Conservation (phyloP, 2,329 filamentous ascomycete species). For the Aureobasidium mangrovei region DNA sequence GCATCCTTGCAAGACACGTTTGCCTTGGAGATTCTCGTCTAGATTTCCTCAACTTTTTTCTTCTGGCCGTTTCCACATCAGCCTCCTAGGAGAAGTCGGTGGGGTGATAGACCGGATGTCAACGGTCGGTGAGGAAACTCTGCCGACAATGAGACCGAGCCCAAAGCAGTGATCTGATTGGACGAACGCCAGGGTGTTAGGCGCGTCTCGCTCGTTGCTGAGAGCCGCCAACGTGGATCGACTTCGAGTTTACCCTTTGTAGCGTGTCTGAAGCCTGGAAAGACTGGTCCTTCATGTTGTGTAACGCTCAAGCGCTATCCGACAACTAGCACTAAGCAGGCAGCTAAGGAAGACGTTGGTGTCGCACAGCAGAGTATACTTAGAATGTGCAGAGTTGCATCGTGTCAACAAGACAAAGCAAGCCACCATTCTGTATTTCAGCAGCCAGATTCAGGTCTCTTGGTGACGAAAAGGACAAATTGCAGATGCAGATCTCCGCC, state of each 20-base stretch:
- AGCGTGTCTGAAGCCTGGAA: neutral
- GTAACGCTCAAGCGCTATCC: neutral
- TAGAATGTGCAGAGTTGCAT: neutral
- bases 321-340: neutral
- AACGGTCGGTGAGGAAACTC: neutral
- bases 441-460: neutral
- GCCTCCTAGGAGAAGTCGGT: neutral
- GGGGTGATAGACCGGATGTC: neutral
- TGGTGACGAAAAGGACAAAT: conserved; percentile 6
- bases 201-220: neutral
- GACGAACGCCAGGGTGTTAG: neutral
- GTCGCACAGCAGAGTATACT: neutral
- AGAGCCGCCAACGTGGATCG: neutral
- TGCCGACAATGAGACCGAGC: neutral
- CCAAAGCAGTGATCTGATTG: neutral
- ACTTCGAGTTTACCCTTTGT: neutral
- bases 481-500: conserved; percentile 12
- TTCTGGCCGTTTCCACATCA: neutral
- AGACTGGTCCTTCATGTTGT: neutral
- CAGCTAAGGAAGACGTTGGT: neutral
- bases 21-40: too few species aligned
- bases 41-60: too few species aligned
- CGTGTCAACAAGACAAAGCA: neutral
- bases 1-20: too few species aligned
- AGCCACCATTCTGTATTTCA: neutral